Percentiles rank a stretch among this genome's conserved stretches.
phyloP scores from a whole-genome alignment of 805 yeast genomes.

The Cyberlindnera samutprakarnensis region DNA sequence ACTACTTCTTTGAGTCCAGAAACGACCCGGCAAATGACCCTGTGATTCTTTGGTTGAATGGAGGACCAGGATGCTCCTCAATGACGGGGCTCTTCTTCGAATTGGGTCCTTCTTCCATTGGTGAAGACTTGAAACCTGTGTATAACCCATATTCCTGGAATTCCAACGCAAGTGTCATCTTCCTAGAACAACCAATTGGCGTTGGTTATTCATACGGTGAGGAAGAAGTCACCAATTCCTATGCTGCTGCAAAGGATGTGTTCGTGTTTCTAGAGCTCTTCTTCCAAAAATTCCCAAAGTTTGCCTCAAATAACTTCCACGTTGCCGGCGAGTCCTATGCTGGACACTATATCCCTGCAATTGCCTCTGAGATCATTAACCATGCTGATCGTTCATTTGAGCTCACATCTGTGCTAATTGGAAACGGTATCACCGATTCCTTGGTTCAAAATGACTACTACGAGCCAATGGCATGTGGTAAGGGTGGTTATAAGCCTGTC shows the following conservation, averaged over 20 bases:
- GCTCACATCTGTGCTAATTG: conserved; percentile 75
- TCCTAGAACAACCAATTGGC: conserved; percentile 89
- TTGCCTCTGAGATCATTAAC: conserved; percentile 45
- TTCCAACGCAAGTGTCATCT: conserved; percentile 80
- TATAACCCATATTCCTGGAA: conserved; percentile 89
- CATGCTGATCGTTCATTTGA: conserved; percentile 48
- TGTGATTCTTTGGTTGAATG: conserved; percentile 80
- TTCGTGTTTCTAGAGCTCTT: conserved; percentile 77
- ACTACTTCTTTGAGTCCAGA: conserved; percentile 86
- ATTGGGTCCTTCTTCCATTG: conserved; percentile 80
- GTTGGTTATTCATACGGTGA: conserved; percentile 85
- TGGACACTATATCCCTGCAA: conserved; percentile 75
- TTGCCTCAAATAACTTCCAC: conserved; percentile 51
- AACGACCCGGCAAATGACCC: conserved; percentile 85
- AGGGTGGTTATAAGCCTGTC: conserved; percentile 76
- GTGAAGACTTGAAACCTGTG: conserved; percentile 55
- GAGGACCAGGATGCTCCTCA: conserved; percentile 96
- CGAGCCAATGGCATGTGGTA: conserved; percentile 92
- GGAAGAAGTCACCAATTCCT: conserved; percentile 55
- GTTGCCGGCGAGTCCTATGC: conserved; percentile 83
- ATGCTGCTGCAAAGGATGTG: conserved; percentile 83
- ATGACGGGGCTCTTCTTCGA: conserved; percentile 87
- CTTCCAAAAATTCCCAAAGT: conserved; percentile 77
- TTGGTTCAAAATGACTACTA: conserved; percentile 70
- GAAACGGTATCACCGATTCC: conserved; percentile 90